Evolutionary conservation across 2,329 filamentous ascomycete species (phyloP).

Genomic region (Dichotomopilus funicola): DNA sequence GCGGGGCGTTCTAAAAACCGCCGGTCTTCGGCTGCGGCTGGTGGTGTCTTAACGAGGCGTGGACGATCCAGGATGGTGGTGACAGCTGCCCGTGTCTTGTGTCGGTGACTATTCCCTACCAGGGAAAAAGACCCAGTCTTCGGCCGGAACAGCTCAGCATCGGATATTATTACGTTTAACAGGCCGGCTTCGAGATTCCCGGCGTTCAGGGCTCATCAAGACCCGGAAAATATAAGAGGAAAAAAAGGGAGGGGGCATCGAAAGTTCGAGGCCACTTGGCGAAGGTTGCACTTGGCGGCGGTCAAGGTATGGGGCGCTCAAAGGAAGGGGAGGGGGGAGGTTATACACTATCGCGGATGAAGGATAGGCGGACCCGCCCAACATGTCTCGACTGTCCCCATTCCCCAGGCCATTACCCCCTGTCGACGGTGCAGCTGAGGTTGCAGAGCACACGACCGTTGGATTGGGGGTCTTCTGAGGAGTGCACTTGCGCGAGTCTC

Average conservation of each 20-base stretch:
- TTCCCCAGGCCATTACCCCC: neutral
- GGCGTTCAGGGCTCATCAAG: too few species aligned
- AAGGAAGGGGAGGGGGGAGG: too few species aligned
- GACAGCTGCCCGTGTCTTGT: neutral
- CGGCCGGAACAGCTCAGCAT: too few species aligned
- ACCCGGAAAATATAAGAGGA: too few species aligned
- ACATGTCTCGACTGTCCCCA: neutral
- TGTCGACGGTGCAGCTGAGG: constrained; percentile 1
- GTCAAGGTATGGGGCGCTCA: too few species aligned
- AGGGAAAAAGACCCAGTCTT: neutral
- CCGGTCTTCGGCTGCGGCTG: neutral
- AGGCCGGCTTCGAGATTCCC: too few species aligned
- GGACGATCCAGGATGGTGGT: neutral
- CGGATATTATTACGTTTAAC: too few species aligned
- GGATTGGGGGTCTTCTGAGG: neutral
- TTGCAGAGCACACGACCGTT: constrained; percentile 10
- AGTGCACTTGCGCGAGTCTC: neutral
- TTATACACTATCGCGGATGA: neutral
- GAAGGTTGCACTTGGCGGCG: neutral
- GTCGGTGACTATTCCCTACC: neutral
- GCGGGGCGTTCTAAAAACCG: neutral
- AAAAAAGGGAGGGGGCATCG: too few species aligned
- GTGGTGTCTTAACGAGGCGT: neutral
- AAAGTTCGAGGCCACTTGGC: neutral
- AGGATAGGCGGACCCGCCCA: neutral